These are phyloP conservation scores for Beauveria brongniartii DNA, from an alignment of 2,329 filamentous ascomycete species.

Conservation along the genomic window DNA sequence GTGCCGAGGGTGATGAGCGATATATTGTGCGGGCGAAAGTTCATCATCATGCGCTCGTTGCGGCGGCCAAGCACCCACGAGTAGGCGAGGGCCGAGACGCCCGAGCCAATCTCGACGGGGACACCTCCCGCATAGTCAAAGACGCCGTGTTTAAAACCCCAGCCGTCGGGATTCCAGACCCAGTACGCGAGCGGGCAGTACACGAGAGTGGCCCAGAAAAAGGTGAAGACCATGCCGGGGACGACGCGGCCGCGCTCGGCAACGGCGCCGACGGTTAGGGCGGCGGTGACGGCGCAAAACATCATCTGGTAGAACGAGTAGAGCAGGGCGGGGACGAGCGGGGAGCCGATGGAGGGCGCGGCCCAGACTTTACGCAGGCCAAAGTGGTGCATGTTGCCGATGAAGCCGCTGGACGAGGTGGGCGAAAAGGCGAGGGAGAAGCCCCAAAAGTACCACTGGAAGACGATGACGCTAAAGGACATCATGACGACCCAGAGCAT, in stretches of 20 bases:
- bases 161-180: slow-evolving; percentile 93
- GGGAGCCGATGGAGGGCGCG: slow-evolving; percentile 77
- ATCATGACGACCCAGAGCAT: slow-evolving; percentile 98
- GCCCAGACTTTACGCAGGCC: slow-evolving; percentile 79
- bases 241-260: slow-evolving; percentile 90
- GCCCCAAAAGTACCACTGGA: slow-evolving; percentile 99
- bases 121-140: slow-evolving; percentile 95
- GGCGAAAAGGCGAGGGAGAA: slow-evolving; percentile 90
- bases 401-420: slow-evolving; percentile 77
- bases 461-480: slow-evolving; percentile 80
- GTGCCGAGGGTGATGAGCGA: slow-evolving; percentile 94
- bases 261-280: slow-evolving; percentile 84
- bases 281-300: slow-evolving; percentile 89
- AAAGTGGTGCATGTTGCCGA: slow-evolving; percentile 84
- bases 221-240: slow-evolving; percentile 89
- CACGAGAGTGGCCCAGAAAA: slow-evolving; percentile 93
- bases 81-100: slow-evolving; percentile 88
- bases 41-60: slow-evolving; percentile 99
- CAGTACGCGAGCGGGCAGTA: slow-evolving; percentile 97
- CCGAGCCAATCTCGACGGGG: slow-evolving; percentile 94
- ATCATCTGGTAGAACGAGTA: slow-evolving; percentile 99
- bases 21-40: slow-evolving; percentile 98
- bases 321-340: slow-evolving; percentile 79
- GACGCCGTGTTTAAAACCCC: slow-evolving; percentile 84
- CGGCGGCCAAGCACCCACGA: slow-evolving; percentile 91